Percentiles rank a stretch among this genome's conserved stretches.
Evolutionary conservation across 495 filamentous ascomycete species (phyloP).

Genomic region (Neurospora sp.): DNA sequence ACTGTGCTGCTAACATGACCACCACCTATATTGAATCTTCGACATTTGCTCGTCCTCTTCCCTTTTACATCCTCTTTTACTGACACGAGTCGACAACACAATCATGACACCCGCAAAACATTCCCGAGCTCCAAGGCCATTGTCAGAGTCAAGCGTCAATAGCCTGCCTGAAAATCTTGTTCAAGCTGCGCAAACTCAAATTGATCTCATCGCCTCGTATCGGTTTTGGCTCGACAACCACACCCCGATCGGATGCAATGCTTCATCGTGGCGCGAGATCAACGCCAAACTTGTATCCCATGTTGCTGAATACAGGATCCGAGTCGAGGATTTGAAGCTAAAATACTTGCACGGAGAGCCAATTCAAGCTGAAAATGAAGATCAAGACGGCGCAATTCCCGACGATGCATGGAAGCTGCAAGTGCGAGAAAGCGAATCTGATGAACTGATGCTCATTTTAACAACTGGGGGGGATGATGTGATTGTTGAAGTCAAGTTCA

Average conservation of each 20-base stretch:
- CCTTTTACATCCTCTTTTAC: neutral
- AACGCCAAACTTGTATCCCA: neutral
- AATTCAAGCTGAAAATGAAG: neutral
- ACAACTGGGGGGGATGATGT: neutral
- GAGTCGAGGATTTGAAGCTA: neutral
- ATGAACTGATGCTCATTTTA: neutral
- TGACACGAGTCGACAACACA: neutral
- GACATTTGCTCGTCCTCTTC: neutral
- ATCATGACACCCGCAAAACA: neutral
- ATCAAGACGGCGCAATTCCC: neutral
- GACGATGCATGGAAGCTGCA: neutral
- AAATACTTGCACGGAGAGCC: neutral
- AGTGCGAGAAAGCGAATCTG: neutral
- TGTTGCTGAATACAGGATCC: neutral
- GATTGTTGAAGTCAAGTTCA: neutral
- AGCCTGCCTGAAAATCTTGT: neutral
- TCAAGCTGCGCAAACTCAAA: conserved; percentile 1
- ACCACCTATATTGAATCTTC: neutral
- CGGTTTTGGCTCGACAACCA: conserved; percentile 4
- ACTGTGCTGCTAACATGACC: neutral
- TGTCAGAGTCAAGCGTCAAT: neutral
- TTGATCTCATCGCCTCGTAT: conserved; percentile 4
- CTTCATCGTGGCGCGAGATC: neutral
- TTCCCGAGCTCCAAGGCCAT: neutral
- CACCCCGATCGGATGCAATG: neutral